Evolutionary conservation across 805 yeast genomes (phyloP).

Genomic region (Isabelozyma pseudorhagii): DNA sequence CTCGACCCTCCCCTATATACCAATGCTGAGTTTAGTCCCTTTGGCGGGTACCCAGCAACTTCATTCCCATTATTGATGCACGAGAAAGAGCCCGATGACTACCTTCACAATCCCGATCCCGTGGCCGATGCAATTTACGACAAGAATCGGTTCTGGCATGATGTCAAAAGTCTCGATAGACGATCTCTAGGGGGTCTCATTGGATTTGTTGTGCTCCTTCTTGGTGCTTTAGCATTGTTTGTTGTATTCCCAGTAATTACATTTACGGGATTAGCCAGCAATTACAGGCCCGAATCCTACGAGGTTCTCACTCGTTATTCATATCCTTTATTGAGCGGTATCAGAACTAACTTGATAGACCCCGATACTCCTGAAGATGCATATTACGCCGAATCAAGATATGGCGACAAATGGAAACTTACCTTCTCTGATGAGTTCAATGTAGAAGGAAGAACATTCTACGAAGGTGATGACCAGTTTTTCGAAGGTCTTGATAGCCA

Average conservation of each 20-base stretch:
- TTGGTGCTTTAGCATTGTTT: slow-evolving; percentile 68
- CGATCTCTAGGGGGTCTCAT: slow-evolving; percentile 58
- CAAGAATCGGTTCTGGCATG: slow-evolving; percentile 61
- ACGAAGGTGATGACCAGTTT: slow-evolving; percentile 44
- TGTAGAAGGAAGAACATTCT: slow-evolving; percentile 42
- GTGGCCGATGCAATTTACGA: slow-evolving; percentile 86
- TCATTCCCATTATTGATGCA: slow-evolving; percentile 88
- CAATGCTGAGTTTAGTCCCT: slow-evolving; percentile 74
- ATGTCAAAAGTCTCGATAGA: slow-evolving; percentile 63
- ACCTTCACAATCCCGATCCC: slow-evolving; percentile 94
- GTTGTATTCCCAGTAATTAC: slow-evolving; percentile 82
- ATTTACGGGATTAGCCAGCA: slow-evolving; percentile 61
- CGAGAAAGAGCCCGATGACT: slow-evolving; percentile 94
- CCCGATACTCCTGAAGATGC: slow-evolving; percentile 40
- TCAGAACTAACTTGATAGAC: slow-evolving; percentile 34
- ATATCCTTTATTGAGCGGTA: slow-evolving; percentile 35
- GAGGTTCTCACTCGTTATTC: slow-evolving; percentile 45
- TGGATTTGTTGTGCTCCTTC: slow-evolving; percentile 54
- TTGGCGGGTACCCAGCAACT: slow-evolving; percentile 95
- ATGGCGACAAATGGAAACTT: slow-evolving; percentile 51
- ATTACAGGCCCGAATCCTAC: slow-evolving; percentile 26
- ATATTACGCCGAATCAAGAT: slow-evolving; percentile 21
- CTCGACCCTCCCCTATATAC: slow-evolving; percentile 30
- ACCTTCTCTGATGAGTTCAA: slow-evolving; percentile 42
- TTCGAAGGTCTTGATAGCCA: slow-evolving; percentile 38